Conservation (phyloP, 2,329 filamentous ascomycete species). For the Epichloe baconii region DNA sequence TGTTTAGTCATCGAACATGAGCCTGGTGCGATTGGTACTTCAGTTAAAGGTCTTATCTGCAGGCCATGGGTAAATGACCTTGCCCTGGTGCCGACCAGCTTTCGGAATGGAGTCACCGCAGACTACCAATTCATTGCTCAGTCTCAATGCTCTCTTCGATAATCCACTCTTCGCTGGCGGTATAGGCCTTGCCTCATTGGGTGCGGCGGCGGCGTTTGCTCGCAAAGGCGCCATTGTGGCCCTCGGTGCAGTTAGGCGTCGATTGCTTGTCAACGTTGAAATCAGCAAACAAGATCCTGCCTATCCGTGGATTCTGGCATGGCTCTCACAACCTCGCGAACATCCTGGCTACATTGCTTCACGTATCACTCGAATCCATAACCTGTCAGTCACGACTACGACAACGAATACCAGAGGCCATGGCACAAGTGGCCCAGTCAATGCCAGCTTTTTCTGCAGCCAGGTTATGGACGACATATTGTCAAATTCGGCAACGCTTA, state of each 20-base stretch:
- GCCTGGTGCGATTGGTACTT: too few species aligned
- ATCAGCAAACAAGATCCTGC: constrained; percentile 89
- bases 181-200: constrained; percentile 82
- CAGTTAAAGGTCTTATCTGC: too few species aligned
- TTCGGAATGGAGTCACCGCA: constrained; percentile 19
- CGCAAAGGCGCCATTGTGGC: constrained; percentile 63
- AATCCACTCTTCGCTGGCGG: constrained; percentile 58
- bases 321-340: constrained; percentile 76
- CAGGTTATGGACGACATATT: constrained; percentile 80
- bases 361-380: constrained; percentile 45
- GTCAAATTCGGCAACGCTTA: constrained; percentile 79
- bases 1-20: not conserved
- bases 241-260: constrained; percentile 62
- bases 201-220: constrained; percentile 66
- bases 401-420: constrained; percentile 46
- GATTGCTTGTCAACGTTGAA: constrained; percentile 88
- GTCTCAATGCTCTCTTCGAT: constrained; percentile 46
- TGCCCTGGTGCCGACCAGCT: not conserved
- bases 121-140: constrained; percentile 23
- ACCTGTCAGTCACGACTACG: constrained; percentile 43
- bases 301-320: constrained; percentile 87
- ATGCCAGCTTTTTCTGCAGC: constrained; percentile 80
- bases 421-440: constrained; percentile 49
- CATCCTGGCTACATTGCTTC: constrained; percentile 44
- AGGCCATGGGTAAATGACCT: too few species aligned